Conservation (phyloP, 768 basidiomycete species). For the Boletus sensibilis region DNA sequence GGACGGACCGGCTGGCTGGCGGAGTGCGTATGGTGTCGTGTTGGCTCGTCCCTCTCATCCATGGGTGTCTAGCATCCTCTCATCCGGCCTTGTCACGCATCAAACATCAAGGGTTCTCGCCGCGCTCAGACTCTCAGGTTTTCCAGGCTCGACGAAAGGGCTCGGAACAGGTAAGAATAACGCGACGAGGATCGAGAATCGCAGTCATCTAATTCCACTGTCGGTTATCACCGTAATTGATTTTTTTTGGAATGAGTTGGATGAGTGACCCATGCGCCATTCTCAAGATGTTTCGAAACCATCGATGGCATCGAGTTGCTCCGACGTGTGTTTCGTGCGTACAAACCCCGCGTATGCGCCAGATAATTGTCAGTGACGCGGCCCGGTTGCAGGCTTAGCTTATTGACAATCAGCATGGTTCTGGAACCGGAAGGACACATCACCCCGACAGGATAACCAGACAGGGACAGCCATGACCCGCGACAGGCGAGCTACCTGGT, state of each 20-base stretch:
- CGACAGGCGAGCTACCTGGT: not conserved
- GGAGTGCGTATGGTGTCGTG: not conserved
- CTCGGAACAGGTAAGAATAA: not conserved
- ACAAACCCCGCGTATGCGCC: not conserved
- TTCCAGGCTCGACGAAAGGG: not conserved
- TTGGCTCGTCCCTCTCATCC: not conserved
- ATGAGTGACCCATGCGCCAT: not conserved
- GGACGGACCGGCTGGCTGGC: too few species aligned
- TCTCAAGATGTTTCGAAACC: not conserved
- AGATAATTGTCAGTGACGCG: not conserved
- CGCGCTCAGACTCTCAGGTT: not conserved
- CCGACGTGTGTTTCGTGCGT: not conserved
- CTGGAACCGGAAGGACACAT: not conserved
- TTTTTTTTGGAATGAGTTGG: not conserved
- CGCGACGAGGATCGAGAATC: not conserved
- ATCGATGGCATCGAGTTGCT: slow-evolving; percentile 1
- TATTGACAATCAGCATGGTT: not conserved
- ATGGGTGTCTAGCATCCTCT: not conserved
- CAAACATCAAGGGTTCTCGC: not conserved
- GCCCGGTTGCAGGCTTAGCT: not conserved
- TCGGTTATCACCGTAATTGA: not conserved
- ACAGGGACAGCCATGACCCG: not conserved
- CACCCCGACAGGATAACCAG: not conserved
- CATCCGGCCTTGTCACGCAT: not conserved
- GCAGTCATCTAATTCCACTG: not conserved